Base-by-base conservation (phyloP, 2,329 filamentous ascomycete species). In the Penicillium sp. region DNA sequence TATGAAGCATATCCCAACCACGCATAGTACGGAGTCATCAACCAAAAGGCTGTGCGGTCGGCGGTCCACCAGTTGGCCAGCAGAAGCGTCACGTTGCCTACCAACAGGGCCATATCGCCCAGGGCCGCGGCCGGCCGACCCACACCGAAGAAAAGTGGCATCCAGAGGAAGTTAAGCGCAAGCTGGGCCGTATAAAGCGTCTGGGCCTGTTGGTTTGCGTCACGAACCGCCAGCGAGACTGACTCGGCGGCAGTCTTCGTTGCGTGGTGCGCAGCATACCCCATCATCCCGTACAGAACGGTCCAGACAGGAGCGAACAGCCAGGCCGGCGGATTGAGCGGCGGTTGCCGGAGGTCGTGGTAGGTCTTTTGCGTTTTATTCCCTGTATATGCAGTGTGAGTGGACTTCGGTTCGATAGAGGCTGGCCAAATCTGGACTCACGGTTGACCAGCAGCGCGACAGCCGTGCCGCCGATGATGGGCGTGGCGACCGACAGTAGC, bases 1-100 rank as follows among this genome's bases (percentile, higher is more conserved):
- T 97, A 97, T 0, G 89, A 91, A 28, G 92, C 92, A 70, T 95
- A 97, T 49, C 86, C 79, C 64, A 97, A 76, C 93, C 93, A 97
- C 14, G 79, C 89, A 23, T 95, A 76, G 70, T 97, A 97, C 0
- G 92, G 93, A 21, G 84, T 83, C 74, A 96, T 81, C 61, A 86
- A 80, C 84, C 85, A 92, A 14, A 86, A 89, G 18, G 91, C 86
- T 7, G 86, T 80, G 18, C 80, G 72, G 71, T 97, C 92, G 43
- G 93, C 83, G 59, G 85, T 79, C 56, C 85, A 85, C 87, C 91
- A 97, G 54, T 89, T 76, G 67, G 88, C 89, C 13, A 89, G 82
- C 47, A 97, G 75, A 64, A 91, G 92, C 6, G 81, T 83, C 44
- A 90, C 89, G 26, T 88, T 78, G 8, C 88, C 91, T 0, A 88